Conservation (phyloP, 257 asterid genomes). For the Echium plantagineum region DNA sequence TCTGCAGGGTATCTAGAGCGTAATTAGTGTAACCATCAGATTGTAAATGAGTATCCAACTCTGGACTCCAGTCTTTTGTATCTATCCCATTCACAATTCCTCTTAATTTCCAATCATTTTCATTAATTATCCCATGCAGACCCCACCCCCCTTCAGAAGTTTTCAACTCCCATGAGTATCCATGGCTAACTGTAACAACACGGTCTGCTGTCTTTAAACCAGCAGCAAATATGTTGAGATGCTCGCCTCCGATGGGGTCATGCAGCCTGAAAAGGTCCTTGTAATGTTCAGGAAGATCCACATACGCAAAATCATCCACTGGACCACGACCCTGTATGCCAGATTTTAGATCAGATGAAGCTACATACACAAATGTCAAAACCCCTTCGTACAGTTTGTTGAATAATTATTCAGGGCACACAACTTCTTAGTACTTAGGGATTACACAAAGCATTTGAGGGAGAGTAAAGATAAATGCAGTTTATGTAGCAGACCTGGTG, state of each 20-base stretch:
- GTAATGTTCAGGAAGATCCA: constrained; percentile 75
- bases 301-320: constrained; percentile 41
- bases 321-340: constrained; percentile 91
- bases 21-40: constrained; percentile 75
- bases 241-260: constrained; percentile 92
- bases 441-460: not conserved
- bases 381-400: not conserved
- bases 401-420: no score
- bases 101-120: constrained; percentile 66
- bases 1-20: constrained; percentile 58
- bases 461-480: not conserved
- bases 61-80: constrained; percentile 80
- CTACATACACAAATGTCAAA: not conserved
- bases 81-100: constrained; percentile 97
- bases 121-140: constrained; percentile 58
- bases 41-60: constrained; percentile 49
- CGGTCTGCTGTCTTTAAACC: constrained; percentile 88
- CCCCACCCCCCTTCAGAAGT: constrained; percentile 98
- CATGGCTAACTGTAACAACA: constrained; percentile 76
- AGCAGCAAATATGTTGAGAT: constrained; percentile 88
- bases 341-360: constrained; percentile 5
- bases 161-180: constrained; percentile 83
- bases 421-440: no score
- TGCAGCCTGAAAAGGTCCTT: constrained; percentile 53
- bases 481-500: constrained; percentile 62